phyloP scores from a whole-genome alignment of 164 flowering plant genomes.

The Stephania japonica region DNA sequence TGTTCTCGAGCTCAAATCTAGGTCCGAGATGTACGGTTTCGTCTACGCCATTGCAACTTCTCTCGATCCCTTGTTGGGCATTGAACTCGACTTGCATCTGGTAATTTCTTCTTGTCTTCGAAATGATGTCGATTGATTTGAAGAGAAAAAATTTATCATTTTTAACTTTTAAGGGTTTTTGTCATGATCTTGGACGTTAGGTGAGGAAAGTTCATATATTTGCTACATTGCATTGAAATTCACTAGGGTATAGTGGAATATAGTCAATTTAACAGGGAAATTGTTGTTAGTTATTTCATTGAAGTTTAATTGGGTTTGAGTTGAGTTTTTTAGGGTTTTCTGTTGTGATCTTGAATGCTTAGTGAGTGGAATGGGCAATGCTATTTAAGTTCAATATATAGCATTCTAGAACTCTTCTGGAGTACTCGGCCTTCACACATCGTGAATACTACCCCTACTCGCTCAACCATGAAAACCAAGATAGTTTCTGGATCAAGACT shows the following conservation, averaged over 20 bases:
- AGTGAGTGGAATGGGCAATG: background rate
- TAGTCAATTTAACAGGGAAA: background rate
- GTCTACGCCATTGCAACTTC: constrained; percentile 67
- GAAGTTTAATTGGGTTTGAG: background rate
- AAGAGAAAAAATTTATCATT: too few species aligned
- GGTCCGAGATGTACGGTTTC: constrained; percentile 73
- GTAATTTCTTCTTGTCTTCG: too few species aligned
- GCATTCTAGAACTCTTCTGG: too few species aligned
- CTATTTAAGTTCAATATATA: background rate
- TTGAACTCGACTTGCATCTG: constrained; percentile 43
- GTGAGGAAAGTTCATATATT: background rate
- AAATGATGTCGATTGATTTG: too few species aligned
- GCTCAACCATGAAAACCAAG: constrained; percentile 86
- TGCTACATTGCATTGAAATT: background rate
- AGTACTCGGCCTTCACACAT: constrained; percentile 61
- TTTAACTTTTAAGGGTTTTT: background rate
- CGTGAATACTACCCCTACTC: constrained; percentile 86
- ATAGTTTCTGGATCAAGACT: constrained; percentile 66
- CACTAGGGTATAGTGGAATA: background rate
- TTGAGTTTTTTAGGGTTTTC: too few species aligned
- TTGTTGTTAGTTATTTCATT: background rate
- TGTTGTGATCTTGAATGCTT: too few species aligned
- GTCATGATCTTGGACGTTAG: background rate
- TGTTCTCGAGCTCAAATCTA: constrained; percentile 69
- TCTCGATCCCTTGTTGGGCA: constrained; percentile 50